Base-by-base conservation (phyloP, 495 filamentous ascomycete species). In the Cladorrhinum samala region DNA sequence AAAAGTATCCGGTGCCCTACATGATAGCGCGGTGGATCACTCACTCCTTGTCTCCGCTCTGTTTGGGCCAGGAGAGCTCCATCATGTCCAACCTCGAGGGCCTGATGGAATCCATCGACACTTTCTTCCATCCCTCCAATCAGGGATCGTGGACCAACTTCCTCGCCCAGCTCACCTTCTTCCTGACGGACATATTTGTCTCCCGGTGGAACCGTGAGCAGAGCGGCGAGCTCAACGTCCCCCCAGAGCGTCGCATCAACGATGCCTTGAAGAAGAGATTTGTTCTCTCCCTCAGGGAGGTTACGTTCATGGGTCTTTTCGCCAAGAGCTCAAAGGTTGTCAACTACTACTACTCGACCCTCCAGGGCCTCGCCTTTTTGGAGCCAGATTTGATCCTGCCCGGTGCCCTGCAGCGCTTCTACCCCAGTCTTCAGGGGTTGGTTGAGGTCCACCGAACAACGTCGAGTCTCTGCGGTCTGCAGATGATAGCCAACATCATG, bases 81-180 rank as follows among this genome's bases (percentile, higher is more conserved):
- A 80, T 95, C 47, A 67, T 98, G 56, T 77, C 85, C 21, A 88
- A 86, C 54, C 81, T 99, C 2, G 94, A 99, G 65, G 93, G 91
- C 7, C 76, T 99, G 37, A 89, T 99, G 57, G 86, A 97, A 64
- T 94, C 89, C 13, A 86, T 97, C 42, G 93, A 99, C 66, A 99
- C 93, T 1, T 99, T 97, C 72, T 99, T 96, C 75, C 93, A 99
- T 58, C 93, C 93, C 16, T 97, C 94, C 9, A 99, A 99, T 66
- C 88, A 93, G 43, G 93, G 93, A 8, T 72, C 64, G 37, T 99
- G 93, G 93, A 96, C 92, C 0, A 89, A 84, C 64, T 89, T 89
- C 45, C 72, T 99, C 16, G 84, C 89, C 0, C 91, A 96, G 62
- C 75, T 99, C 44, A 86, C 94, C 21, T 96, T 87, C 68, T 96